Percentiles rank a stretch among this genome's conserved stretches.
These are phyloP conservation scores for Paecilomyces niveus DNA, from an alignment of 2,329 filamentous ascomycete species.

Conservation along the genomic window DNA sequence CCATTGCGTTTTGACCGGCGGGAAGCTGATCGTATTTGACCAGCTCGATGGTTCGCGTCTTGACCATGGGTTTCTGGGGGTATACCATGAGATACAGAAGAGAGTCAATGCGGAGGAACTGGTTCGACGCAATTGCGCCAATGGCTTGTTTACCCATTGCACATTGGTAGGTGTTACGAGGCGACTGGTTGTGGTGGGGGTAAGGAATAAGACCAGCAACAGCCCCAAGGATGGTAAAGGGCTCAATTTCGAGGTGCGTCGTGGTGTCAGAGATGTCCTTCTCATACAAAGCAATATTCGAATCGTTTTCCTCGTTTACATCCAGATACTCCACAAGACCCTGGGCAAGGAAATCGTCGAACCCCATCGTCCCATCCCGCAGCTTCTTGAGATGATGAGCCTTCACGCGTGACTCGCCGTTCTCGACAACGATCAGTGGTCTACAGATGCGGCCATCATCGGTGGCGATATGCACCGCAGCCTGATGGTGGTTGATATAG, in stretches of 20 bases:
- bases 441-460: constrained; percentile 96
- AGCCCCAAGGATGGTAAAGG: constrained; percentile 91
- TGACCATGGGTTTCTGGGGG: constrained; percentile 94
- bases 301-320: constrained; percentile 97
- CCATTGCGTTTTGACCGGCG: constrained; percentile 91
- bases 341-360: constrained; percentile 86
- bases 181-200: constrained; percentile 97
- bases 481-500: constrained; percentile 88
- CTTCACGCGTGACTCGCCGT: constrained; percentile 73
- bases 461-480: constrained; percentile 88
- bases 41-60: constrained; percentile 91
- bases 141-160: constrained; percentile 99
- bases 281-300: constrained; percentile 86
- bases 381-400: constrained; percentile 71
- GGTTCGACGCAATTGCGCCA: constrained; percentile 94
- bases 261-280: constrained; percentile 73
- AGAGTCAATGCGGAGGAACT: constrained; percentile 94
- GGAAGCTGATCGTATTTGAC: constrained; percentile 97
- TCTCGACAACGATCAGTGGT: constrained; percentile 90
- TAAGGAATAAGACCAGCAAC: constrained; percentile 96
- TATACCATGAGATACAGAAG: constrained; percentile 96
- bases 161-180: constrained; percentile 97
- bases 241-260: constrained; percentile 95
- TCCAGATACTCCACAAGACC: constrained; percentile 95
- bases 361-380: constrained; percentile 75